These are phyloP conservation scores for Collybia nuda DNA, from an alignment of 768 basidiomycete species.

Conservation along the genomic window DNA sequence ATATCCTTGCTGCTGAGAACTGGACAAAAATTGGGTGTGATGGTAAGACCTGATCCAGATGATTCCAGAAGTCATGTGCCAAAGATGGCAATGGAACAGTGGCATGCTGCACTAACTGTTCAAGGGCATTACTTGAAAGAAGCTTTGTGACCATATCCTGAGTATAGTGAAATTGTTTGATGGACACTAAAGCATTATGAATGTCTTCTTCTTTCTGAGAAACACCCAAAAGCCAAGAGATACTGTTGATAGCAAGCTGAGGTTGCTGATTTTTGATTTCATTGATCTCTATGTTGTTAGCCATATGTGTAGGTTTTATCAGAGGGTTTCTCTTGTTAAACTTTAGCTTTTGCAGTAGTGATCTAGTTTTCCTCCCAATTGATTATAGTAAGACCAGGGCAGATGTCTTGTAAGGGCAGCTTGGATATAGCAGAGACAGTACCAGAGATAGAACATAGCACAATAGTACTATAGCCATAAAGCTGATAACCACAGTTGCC, in stretches of 20 bases:
- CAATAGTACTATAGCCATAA: slow-evolving; percentile 6
- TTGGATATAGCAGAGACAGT: slow-evolving; percentile 10
- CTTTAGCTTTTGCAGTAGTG: neutral
- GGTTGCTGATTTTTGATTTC: slow-evolving; percentile 8
- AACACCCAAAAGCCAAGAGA: slow-evolving; percentile 8
- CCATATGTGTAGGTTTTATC: neutral
- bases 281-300: slow-evolving; percentile 5
- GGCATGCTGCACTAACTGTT: slow-evolving; percentile 8
- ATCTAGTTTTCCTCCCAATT: neutral
- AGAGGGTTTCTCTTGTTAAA: neutral
- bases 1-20: neutral
- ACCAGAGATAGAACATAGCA: slow-evolving; percentile 10
- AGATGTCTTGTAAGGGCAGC: slow-evolving; percentile 16
- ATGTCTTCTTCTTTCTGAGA: slow-evolving; percentile 9
- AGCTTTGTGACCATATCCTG: slow-evolving; percentile 8
- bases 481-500: slow-evolving; percentile 7
- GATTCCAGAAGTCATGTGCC: slow-evolving; percentile 12
- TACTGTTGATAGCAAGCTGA: slow-evolving; percentile 4
- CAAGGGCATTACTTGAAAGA: slow-evolving; percentile 10
- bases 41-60: slow-evolving; percentile 2
- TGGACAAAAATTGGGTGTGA: slow-evolving; percentile 4
- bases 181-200: slow-evolving; percentile 8
- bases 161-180: slow-evolving; percentile 7
- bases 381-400: slow-evolving; percentile 10
- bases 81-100: slow-evolving; percentile 9